These are phyloP conservation scores for Heliamphora exappendiculata DNA, from an alignment of 148 eudicot species.

Conservation along the genomic window DNA sequence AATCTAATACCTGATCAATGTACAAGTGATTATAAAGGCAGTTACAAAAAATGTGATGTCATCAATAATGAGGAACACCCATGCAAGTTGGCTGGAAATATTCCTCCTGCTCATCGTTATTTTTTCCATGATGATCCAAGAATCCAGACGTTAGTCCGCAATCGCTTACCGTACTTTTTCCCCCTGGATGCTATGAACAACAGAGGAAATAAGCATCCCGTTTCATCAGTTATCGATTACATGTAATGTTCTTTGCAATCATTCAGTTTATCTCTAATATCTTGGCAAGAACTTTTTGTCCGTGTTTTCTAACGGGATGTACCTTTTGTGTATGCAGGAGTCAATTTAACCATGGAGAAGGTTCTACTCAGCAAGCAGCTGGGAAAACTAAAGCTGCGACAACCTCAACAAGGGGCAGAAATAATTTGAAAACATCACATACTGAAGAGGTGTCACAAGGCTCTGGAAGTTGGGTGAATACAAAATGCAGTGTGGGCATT, in stretches of 20 bases:
- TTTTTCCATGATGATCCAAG: constrained; percentile 67
- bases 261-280: not conserved
- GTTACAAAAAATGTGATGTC: constrained; percentile 7
- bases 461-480: constrained; percentile 61
- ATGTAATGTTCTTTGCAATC: constrained; percentile 30
- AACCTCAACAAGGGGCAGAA: constrained; percentile 36
- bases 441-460: constrained; percentile 28
- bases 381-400: constrained; percentile 19
- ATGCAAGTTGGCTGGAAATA: constrained; percentile 21
- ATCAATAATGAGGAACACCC: constrained; percentile 19
- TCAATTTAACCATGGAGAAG: constrained; percentile 56
- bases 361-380: constrained; percentile 37
- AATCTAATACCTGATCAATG: constrained; percentile 11
- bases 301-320: constrained; percentile 5
- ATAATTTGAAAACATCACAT: constrained; percentile 31
- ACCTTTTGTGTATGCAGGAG: constrained; percentile 41
- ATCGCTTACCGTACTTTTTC: constrained; percentile 62
- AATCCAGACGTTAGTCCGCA: constrained; percentile 58
- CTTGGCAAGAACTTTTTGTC: not conserved
- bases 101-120: constrained; percentile 67
- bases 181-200: constrained; percentile 45
- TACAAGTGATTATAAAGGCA: constrained; percentile 15
- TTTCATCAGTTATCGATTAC: constrained; percentile 67
- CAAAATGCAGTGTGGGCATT: constrained; percentile 30
- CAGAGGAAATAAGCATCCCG: constrained; percentile 25